Conservation (phyloP, 1,139 yeast species). For the Scheffersomyces cryptocercus region DNA sequence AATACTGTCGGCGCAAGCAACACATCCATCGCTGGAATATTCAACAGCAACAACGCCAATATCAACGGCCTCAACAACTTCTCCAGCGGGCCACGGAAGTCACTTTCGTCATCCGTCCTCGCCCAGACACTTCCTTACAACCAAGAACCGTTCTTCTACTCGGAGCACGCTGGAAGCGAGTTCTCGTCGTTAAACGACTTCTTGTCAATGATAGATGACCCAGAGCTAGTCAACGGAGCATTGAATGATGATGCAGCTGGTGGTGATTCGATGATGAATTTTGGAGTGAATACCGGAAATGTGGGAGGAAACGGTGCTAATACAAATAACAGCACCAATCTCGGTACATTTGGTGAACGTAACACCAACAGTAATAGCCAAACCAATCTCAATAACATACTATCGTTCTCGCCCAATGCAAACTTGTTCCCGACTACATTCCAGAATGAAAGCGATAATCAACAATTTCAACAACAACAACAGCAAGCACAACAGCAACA, state of each 20-base stretch:
- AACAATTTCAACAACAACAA: slow-evolving; percentile 12
- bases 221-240: slow-evolving; percentile 59
- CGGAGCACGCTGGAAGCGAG: slow-evolving; percentile 93
- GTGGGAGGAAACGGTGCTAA: slow-evolving; percentile 5
- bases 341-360: slow-evolving; percentile 5
- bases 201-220: slow-evolving; percentile 86
- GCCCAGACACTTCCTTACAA: slow-evolving; percentile 50
- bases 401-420: slow-evolving; percentile 32
- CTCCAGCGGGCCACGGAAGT: slow-evolving; percentile 4
- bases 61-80: neutral
- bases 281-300: slow-evolving; percentile 2
- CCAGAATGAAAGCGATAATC: slow-evolving; percentile 12
- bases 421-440: slow-evolving; percentile 22
- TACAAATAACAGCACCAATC: slow-evolving; percentile 7
- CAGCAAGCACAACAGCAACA: slow-evolving; percentile 9
- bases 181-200: slow-evolving; percentile 89
- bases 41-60: neutral
- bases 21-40: neutral
- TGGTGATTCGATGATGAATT: slow-evolving; percentile 27
- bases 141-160: slow-evolving; percentile 77
- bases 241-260: slow-evolving; percentile 35
- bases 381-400: slow-evolving; percentile 22
- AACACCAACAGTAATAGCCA: slow-evolving; percentile 1
- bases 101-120: slow-evolving; percentile 30
- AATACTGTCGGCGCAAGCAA: neutral